These are phyloP conservation scores for Colletotrichum theobromicola DNA, from an alignment of 2,329 filamentous ascomycete genomes.

Conservation along the genomic window DNA sequence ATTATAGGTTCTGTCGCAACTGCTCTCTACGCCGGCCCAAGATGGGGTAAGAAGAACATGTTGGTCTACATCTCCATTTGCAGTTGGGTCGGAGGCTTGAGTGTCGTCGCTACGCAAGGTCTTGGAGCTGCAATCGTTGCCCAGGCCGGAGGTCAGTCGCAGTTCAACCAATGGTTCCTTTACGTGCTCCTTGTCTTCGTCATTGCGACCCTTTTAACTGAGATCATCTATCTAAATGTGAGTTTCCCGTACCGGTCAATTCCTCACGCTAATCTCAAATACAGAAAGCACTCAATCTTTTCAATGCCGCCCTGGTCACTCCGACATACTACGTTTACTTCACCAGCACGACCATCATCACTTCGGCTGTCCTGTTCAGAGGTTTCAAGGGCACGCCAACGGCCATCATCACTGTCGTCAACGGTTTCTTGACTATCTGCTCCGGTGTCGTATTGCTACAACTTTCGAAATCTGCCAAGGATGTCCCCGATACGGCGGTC, in stretches of 20 bases:
- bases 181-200: conserved; percentile 94
- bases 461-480: conserved; percentile 97
- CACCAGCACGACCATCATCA: conserved; percentile 93
- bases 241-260: conserved; percentile 26
- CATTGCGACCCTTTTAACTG: conserved; percentile 83
- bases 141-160: conserved; percentile 78
- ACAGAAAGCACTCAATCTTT: conserved; percentile 97
- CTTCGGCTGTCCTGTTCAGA: conserved; percentile 88
- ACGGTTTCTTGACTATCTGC: conserved; percentile 94
- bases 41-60: conserved; percentile 97
- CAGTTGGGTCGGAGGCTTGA: conserved; percentile 91
- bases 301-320: conserved; percentile 95
- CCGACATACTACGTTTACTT: conserved; percentile 99
- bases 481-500: conserved; percentile 91
- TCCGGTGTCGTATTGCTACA: conserved; percentile 90
- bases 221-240: conserved; percentile 96
- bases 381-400: conserved; percentile 88
- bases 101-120: conserved; percentile 93
- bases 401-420: conserved; percentile 85
- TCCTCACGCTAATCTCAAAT: conserved; percentile 34
- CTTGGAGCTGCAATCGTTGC: conserved; percentile 90
- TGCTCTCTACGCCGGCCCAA: conserved; percentile 81
- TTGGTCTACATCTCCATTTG: conserved; percentile 96
- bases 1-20: conserved; percentile 74
- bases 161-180: conserved; percentile 98